Base-by-base conservation (phyloP, 2,329 filamentous ascomycete species). In the Leptosphaerulina australis region DNA sequence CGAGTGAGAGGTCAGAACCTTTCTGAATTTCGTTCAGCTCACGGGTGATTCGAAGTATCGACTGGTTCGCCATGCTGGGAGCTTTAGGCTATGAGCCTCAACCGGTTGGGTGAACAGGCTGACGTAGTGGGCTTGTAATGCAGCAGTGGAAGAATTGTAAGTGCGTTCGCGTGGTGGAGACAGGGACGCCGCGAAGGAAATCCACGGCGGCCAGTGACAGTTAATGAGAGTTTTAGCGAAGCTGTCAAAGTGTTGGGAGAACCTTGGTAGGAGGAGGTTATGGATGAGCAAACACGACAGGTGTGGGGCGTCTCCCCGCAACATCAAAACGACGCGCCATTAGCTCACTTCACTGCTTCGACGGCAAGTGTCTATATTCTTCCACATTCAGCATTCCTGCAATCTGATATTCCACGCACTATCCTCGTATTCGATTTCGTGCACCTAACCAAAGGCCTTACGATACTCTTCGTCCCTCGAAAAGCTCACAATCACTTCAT, bases 21-120 rank as follows among this genome's bases (percentile, higher is more conserved):
- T 88, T 88, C 72, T 96, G 90, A 51, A 97, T 86, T 62, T 94
- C 88, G 66, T 86, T 84, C 59, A 97, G 82, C 77, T 97, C 93
- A 78, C 90, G 89, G 58, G 89, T 89, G 74, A 96, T 93, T 59
- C 91, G 88, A 62, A 96, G 86, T 65, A 95, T 90, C 52, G 88
- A 90, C 74, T 95, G 90, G 74, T 94, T 91, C 55, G 87, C 85
- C 87, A 90, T 90, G 45, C 26, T 40, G 50, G 24, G 20, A 31
- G 44, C 34, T 44, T 39, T 20, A 35, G 30, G 40, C 48, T 28
- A 14, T 10, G 36, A 31, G 37, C 36, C 36, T 36, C 26, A 12
- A 21, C 24, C 36, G 20, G 22, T 9, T 3, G 12, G 5, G 12
- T 1, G 20, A 11, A 25, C 6, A 15, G 36, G 26, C 33, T n/a